These are phyloP conservation scores for Singerocomus inundabilis DNA, from an alignment of 1,284 basidiomycete genomes.

Conservation along the genomic window DNA sequence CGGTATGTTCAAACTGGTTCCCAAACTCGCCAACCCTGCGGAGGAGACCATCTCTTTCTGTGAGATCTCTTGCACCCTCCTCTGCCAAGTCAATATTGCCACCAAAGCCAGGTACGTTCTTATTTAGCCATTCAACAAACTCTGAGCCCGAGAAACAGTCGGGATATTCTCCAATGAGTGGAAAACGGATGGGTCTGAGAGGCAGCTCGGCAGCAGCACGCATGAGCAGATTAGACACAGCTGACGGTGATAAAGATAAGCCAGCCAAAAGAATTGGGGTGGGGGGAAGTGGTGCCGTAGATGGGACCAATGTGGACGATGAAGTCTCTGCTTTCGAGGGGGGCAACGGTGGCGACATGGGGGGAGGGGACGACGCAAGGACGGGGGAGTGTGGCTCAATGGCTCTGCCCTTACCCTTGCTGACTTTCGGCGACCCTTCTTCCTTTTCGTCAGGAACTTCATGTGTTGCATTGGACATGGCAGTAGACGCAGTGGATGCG, in stretches of 20 bases:
- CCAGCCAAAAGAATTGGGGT: slow-evolving; percentile 72
- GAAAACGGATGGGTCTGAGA: slow-evolving; percentile 67
- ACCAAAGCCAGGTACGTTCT: slow-evolving; percentile 66
- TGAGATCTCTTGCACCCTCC: slow-evolving; percentile 74
- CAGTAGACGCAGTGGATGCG: slow-evolving; percentile 31
- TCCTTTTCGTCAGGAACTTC: slow-evolving; percentile 35
- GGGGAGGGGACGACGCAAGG: slow-evolving; percentile 58
- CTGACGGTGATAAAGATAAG: slow-evolving; percentile 59
- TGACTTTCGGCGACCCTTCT: slow-evolving; percentile 51
- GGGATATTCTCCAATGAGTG: slow-evolving; percentile 84
- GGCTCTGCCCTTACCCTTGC: slow-evolving; percentile 79
- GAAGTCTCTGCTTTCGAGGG: slow-evolving; percentile 39
- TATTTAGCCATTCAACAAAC: slow-evolving; percentile 71
- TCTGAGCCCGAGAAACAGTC: slow-evolving; percentile 85
- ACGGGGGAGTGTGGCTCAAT: slow-evolving; percentile 42
- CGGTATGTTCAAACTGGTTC: slow-evolving; percentile 70
- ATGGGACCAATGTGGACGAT: slow-evolving; percentile 28
- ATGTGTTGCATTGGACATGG: slow-evolving; percentile 11
- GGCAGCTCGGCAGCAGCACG: slow-evolving; percentile 64
- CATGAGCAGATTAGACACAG: slow-evolving; percentile 65
- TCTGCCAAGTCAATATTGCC: slow-evolving; percentile 76
- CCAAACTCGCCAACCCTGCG: slow-evolving; percentile 79
- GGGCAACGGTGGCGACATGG: slow-evolving; percentile 56
- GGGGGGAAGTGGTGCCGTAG: slow-evolving; percentile 39
- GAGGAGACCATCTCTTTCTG: slow-evolving; percentile 71